phyloP scores from a whole-genome alignment of 1,284 basidiomycete genomes.

The Puccinia coronata region DNA sequence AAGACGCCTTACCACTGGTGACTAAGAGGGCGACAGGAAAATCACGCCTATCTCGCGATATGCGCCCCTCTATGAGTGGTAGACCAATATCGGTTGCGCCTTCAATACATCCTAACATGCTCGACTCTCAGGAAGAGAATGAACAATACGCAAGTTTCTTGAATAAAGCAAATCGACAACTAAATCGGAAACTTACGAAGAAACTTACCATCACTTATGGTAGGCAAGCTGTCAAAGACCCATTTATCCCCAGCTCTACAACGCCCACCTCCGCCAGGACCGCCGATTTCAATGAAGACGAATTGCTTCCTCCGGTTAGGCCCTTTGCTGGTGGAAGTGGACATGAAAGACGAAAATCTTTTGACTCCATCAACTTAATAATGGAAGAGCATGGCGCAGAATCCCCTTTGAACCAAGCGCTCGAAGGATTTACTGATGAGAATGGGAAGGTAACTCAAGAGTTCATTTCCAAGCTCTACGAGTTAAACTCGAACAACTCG shows the following conservation, averaged over 20 bases:
- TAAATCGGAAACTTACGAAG: slow-evolving; percentile 38
- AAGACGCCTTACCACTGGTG: slow-evolving; percentile 4
- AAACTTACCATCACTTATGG: slow-evolving; percentile 47
- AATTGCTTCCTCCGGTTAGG: slow-evolving; percentile 44
- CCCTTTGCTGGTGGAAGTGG: slow-evolving; percentile 26
- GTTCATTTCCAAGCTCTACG: slow-evolving; percentile 80
- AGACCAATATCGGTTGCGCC: slow-evolving; percentile 43
- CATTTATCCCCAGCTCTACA: slow-evolving; percentile 27
- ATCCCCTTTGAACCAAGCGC: slow-evolving; percentile 86
- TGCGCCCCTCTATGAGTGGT: not conserved
- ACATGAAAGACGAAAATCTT: slow-evolving; percentile 61
- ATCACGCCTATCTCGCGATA: not conserved
- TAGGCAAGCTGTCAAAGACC: slow-evolving; percentile 46
- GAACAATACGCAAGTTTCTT: slow-evolving; percentile 48
- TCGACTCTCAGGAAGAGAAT: slow-evolving; percentile 25
- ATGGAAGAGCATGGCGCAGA: slow-evolving; percentile 79
- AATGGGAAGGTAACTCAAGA: slow-evolving; percentile 85
- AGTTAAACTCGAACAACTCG: slow-evolving; percentile 78
- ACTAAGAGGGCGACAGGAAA: not conserved
- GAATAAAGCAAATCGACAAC: slow-evolving; percentile 45
- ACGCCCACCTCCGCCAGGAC: not conserved
- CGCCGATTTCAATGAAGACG: slow-evolving; percentile 19
- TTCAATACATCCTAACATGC: not conserved
- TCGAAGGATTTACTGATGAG: slow-evolving; percentile 81
- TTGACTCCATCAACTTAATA: slow-evolving; percentile 82